Evolutionary conservation across 1,139 yeast genomes (phyloP).

Genomic region (Scheffersomyces segobiensis): DNA sequence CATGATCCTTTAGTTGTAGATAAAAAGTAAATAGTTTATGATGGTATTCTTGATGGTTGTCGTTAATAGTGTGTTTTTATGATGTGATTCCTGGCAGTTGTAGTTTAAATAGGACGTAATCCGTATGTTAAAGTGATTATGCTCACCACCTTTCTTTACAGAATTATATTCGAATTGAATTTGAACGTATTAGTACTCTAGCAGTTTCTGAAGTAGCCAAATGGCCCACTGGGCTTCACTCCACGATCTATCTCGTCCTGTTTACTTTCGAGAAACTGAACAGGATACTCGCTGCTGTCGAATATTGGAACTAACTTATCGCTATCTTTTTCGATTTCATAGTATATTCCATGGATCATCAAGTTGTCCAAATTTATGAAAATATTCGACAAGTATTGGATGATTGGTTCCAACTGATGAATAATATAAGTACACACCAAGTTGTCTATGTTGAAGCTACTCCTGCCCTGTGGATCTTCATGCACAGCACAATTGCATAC

Average conservation of each 20-base stretch:
- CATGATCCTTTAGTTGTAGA: neutral
- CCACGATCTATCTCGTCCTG: neutral
- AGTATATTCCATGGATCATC: conserved; percentile 42
- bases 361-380: conserved; percentile 28
- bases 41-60: neutral
- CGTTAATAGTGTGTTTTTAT: neutral
- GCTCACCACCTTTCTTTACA: neutral
- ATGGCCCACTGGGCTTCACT: conserved; percentile 4
- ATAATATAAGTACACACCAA: conserved; percentile 37
- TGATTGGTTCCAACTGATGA: conserved; percentile 37
- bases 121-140: too few species aligned
- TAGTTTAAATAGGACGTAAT: too few species aligned
- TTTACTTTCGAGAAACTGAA: conserved; percentile 11
- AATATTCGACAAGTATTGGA: conserved; percentile 24
- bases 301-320: conserved; percentile 25
- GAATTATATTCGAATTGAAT: neutral
- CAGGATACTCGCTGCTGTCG: conserved; percentile 32
- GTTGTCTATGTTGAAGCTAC: conserved; percentile 29
- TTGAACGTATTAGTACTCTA: neutral
- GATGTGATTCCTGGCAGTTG: neutral
- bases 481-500: conserved; percentile 25
- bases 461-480: conserved; percentile 25
- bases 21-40: neutral
- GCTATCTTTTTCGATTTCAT: conserved; percentile 16
- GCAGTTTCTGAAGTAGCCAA: conserved; percentile 8